Evolutionary conservation across 768 basidiomycete genomes (phyloP).

Genomic region (Trametes cinnabarina): DNA sequence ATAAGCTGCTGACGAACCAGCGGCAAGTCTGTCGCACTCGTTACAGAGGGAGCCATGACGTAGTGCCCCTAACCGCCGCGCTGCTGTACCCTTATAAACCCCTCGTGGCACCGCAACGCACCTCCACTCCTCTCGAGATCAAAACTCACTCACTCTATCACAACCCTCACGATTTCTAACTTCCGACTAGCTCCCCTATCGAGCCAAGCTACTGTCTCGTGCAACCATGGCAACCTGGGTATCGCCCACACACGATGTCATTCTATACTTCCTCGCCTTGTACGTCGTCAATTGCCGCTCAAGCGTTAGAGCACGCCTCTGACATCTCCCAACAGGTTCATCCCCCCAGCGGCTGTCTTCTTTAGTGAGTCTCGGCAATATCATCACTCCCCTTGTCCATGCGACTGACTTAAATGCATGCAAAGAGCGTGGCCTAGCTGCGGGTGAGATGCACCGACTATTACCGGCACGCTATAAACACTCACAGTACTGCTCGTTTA

Average conservation of each 20-base stretch:
- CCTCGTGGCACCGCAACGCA: neutral
- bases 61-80: neutral
- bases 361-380: constrained; percentile 27
- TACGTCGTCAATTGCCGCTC: constrained; percentile 20
- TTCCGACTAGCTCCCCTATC: neutral
- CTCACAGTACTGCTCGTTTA: constrained; percentile 6
- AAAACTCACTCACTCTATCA: no score
- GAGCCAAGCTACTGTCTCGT: constrained; percentile 14
- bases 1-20: neutral
- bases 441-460: constrained; percentile 18
- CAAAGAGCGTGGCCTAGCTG: constrained; percentile 27
- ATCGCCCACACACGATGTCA: constrained; percentile 27
- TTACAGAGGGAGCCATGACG: neutral
- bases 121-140: neutral
- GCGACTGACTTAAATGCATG: neutral
- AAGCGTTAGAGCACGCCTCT: no score
- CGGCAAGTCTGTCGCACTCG: neutral
- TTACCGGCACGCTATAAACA: neutral
- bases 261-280: constrained; percentile 34
- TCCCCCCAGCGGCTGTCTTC: constrained; percentile 33
- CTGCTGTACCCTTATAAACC: neutral
- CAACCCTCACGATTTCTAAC: neutral
- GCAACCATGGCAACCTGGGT: constrained; percentile 30
- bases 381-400: neutral
- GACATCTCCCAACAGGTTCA: constrained; percentile 25